Percentiles rank a stretch among this genome's conserved stretches.
Evolutionary conservation across 2,329 filamentous ascomycete genomes (phyloP).

Genomic region (Pseudocercospora macadamiae): DNA sequence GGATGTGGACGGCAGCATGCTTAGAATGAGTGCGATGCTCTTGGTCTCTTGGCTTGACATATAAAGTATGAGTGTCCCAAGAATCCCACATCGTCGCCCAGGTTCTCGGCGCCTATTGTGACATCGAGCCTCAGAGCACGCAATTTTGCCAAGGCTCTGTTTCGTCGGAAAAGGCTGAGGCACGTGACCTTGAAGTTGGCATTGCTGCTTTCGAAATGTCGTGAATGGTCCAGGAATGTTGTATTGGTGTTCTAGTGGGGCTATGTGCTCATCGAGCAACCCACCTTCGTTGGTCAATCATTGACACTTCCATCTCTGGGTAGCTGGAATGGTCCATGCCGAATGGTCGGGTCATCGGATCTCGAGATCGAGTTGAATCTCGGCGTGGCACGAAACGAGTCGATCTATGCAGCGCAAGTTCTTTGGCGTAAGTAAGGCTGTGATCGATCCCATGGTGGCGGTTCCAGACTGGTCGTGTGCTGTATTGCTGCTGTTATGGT

Average conservation of each 20-base stretch:
- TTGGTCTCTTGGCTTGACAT: constrained; percentile 1
- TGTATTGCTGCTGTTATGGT: too few species aligned
- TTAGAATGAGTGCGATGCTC: not conserved
- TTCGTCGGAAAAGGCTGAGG: not conserved
- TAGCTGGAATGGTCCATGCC: too few species aligned
- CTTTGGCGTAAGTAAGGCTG: too few species aligned
- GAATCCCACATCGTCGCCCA: not conserved
- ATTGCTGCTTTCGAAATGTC: not conserved
- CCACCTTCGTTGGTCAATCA: too few species aligned
- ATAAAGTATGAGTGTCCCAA: not conserved
- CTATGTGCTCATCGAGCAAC: too few species aligned
- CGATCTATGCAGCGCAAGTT: too few species aligned
- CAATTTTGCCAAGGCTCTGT: constrained; percentile 5
- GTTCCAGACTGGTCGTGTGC: too few species aligned
- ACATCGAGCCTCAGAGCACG: not conserved
- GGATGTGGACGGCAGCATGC: not conserved
- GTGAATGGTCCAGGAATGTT: not conserved
- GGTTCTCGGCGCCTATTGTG: not conserved
- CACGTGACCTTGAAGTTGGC: not conserved
- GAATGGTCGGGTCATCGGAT: too few species aligned
- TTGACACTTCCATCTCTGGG: too few species aligned
- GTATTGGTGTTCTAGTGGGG: not conserved
- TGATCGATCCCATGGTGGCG: too few species aligned
- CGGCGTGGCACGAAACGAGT: too few species aligned
- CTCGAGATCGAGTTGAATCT: too few species aligned